Conservation (phyloP, 1,284 basidiomycete genomes). For the Butyriboletus pseudospeciosus region DNA sequence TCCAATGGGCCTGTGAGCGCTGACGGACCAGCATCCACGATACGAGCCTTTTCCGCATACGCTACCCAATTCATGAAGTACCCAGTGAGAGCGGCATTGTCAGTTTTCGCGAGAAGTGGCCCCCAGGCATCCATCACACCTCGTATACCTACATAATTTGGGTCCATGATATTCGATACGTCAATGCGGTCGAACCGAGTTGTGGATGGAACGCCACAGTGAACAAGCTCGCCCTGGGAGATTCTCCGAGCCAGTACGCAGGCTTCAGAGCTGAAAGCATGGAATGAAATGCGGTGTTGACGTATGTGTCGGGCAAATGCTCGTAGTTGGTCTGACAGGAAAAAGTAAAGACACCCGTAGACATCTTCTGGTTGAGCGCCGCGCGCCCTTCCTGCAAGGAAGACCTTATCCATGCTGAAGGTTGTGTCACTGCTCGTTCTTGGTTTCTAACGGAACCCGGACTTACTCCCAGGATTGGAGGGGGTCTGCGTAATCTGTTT, state of each 20-base stretch:
- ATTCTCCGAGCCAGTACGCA: constrained; percentile 24
- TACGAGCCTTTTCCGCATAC: constrained; percentile 13
- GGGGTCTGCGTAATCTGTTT: constrained; percentile 38
- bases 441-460: not conserved
- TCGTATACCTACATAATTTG: constrained; percentile 37
- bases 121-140: constrained; percentile 34
- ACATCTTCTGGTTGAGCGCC: constrained; percentile 40
- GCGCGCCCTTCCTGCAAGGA: constrained; percentile 32
- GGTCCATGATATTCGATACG: constrained; percentile 44
- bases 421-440: constrained; percentile 4
- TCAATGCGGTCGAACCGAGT: constrained; percentile 41
- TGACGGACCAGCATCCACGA: constrained; percentile 3
- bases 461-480: constrained; percentile 43
- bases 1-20: not conserved
- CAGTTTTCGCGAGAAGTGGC: constrained; percentile 30
- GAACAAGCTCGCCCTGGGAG: constrained; percentile 5
- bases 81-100: constrained; percentile 35
- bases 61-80: constrained; percentile 46
- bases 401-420: constrained; percentile 20
- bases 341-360: constrained; percentile 47
- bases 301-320: constrained; percentile 33
- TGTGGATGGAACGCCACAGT: constrained; percentile 18
- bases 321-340: constrained; percentile 36
- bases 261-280: constrained; percentile 28
- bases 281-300: constrained; percentile 32